Conservation (phyloP, 2,329 filamentous ascomycete species). For the Paecilomyces sp. region DNA sequence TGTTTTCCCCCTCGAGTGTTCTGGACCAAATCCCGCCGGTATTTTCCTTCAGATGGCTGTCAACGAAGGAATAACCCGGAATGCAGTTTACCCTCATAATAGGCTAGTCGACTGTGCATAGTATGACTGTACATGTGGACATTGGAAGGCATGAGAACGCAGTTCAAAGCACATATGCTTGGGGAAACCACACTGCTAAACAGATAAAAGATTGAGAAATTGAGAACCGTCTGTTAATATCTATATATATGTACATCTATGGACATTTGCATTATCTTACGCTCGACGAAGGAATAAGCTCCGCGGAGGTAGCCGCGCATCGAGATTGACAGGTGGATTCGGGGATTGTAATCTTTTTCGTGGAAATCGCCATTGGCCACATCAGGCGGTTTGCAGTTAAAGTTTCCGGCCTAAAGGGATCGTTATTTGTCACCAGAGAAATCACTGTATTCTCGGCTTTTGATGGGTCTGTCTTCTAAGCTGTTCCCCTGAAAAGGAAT, state of each 20-base stretch:
- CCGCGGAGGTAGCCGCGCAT: background rate
- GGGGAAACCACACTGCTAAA: background rate
- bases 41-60: background rate
- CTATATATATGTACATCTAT: background rate
- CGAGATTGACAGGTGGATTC: background rate
- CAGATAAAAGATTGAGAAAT: background rate
- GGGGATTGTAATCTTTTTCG: background rate
- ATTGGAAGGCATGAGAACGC: background rate
- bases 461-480: too few species aligned
- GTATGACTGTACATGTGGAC: background rate
- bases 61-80: background rate
- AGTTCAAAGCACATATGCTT: background rate
- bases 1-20: background rate
- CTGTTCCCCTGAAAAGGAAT: too few species aligned
- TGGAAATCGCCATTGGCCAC: background rate
- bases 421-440: too few species aligned
- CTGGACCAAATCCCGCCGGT: background rate
- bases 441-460: too few species aligned
- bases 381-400: background rate
- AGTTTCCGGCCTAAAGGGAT: background rate
- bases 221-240: background rate
- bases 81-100: background rate
- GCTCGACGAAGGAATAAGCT: background rate
- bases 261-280: background rate
- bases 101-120: background rate